A percentile compares a stretch with the other conserved stretches of the same genome.
These are phyloP conservation scores for Aspergillus quadricinctus DNA, from an alignment of 2,329 filamentous ascomycete species.

Conservation along the genomic window DNA sequence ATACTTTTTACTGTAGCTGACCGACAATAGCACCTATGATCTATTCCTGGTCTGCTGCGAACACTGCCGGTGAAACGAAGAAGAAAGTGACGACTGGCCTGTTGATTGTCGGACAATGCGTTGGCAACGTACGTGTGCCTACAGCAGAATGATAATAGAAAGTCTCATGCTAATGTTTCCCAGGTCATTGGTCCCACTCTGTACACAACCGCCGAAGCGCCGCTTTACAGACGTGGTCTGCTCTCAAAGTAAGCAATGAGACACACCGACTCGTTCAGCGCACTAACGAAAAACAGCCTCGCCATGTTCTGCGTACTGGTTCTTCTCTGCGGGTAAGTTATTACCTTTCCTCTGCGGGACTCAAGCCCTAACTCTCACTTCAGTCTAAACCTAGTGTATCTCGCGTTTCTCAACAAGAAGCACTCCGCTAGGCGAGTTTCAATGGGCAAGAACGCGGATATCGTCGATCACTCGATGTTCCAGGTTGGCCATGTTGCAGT, in stretches of 20 bases:
- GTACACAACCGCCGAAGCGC: conserved; percentile 58
- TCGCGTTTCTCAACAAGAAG: conserved; percentile 51
- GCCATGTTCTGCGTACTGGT: conserved; percentile 59
- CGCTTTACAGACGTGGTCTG: conserved; percentile 55
- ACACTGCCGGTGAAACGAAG: conserved; percentile 64
- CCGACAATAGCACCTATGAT: conserved; percentile 54
- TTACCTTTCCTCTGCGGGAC: neutral
- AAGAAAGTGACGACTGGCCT: conserved; percentile 62
- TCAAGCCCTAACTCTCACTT: neutral
- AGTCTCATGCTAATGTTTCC: neutral
- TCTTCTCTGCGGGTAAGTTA: conserved; percentile 43
- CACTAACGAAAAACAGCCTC: conserved; percentile 32
- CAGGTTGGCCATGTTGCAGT: conserved; percentile 26
- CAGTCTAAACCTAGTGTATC: conserved; percentile 42
- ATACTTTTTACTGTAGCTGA: neutral
- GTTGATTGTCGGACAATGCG: conserved; percentile 61
- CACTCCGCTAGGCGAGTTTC: conserved; percentile 53
- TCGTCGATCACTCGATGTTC: conserved; percentile 59
- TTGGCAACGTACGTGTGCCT: conserved; percentile 49
- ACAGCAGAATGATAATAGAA: neutral
- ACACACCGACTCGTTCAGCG: neutral
- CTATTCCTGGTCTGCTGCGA: conserved; percentile 65
- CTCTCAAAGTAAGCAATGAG: conserved; percentile 46
- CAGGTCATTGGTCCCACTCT: conserved; percentile 60
- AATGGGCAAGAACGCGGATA: conserved; percentile 55